Percentiles rank a stretch among this genome's conserved stretches.
Evolutionary conservation across 2,329 filamentous ascomycete species (phyloP).

Genomic region (Penicillium fuscoglaucum): DNA sequence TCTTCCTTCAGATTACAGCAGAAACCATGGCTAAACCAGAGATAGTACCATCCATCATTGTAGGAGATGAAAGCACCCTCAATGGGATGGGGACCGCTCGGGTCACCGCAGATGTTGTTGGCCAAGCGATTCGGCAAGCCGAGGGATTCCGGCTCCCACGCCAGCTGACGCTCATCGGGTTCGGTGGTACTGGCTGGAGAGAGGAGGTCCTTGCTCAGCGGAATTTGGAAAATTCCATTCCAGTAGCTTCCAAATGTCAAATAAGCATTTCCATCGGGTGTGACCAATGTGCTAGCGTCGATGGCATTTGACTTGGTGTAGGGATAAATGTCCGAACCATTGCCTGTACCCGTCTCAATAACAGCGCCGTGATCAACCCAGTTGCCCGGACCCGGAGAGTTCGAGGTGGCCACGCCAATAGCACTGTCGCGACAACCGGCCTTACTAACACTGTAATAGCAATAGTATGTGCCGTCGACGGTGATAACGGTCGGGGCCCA

Average conservation of each 20-base stretch:
- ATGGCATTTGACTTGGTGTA: slow-evolving; percentile 60
- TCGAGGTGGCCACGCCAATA: slow-evolving; percentile 59
- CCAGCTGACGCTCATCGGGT: slow-evolving; percentile 32
- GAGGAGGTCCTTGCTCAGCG: slow-evolving; percentile 41
- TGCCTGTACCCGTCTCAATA: slow-evolving; percentile 36
- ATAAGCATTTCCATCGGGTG: slow-evolving; percentile 41
- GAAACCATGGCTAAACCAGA: slow-evolving; percentile 38
- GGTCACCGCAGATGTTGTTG: slow-evolving; percentile 31
- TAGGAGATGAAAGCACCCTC: slow-evolving; percentile 36
- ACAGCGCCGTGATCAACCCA: slow-evolving; percentile 42
- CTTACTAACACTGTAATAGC: slow-evolving; percentile 64
- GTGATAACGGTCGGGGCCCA: slow-evolving; percentile 63
- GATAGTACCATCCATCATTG: slow-evolving; percentile 34
- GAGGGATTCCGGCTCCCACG: slow-evolving; percentile 27
- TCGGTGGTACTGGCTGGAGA: slow-evolving; percentile 22
- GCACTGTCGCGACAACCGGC: slow-evolving; percentile 63
- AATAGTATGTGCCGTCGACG: slow-evolving; percentile 60
- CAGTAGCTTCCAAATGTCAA: slow-evolving; percentile 70
- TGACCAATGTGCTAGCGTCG: slow-evolving; percentile 56
- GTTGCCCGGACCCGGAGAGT: slow-evolving; percentile 34
- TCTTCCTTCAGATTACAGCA: slow-evolving; percentile 34
- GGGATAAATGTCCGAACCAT: slow-evolving; percentile 26
- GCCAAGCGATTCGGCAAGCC: slow-evolving; percentile 22
- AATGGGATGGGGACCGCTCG: slow-evolving; percentile 33
- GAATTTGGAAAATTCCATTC: slow-evolving; percentile 63